Evolutionary conservation across 192 early-diverging fungal genomes (phyloP).

Genomic region (Coemansia erecta): DNA sequence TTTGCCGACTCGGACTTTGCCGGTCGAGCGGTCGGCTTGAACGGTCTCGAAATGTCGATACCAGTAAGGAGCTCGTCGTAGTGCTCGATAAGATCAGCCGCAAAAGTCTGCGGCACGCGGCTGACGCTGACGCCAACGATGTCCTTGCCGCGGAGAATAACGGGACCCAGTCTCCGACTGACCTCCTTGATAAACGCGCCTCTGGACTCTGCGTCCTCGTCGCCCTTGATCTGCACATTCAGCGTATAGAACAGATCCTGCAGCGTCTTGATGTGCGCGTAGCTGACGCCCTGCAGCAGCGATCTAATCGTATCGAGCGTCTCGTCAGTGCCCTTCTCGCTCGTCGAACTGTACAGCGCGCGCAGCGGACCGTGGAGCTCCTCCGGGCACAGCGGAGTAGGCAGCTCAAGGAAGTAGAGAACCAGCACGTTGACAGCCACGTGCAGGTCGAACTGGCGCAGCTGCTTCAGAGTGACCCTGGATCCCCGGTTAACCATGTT

Average conservation of each 20-base stretch:
- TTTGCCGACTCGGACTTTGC: constrained; percentile 11
- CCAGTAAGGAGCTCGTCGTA: constrained; percentile 37
- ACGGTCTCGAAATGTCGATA: constrained; percentile 23
- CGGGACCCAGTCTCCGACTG: constrained; percentile 41
- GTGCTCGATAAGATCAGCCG: constrained; percentile 39
- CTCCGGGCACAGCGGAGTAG: constrained; percentile 63
- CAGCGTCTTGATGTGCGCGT: constrained; percentile 40
- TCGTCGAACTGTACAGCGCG: constrained; percentile 56
- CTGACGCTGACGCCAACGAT: constrained; percentile 35
- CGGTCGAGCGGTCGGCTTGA: constrained; percentile 29
- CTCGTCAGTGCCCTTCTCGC: constrained; percentile 34
- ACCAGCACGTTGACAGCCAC: constrained; percentile 61
- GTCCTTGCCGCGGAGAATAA: constrained; percentile 47
- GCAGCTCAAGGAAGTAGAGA: constrained; percentile 71
- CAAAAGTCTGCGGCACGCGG: constrained; percentile 41
- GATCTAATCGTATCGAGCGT: constrained; percentile 16
- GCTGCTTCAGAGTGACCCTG: constrained; percentile 54
- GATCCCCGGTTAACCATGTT: constrained; percentile 62
- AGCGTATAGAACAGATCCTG: constrained; percentile 38
- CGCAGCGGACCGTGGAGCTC: constrained; percentile 69
- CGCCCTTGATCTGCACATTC: constrained; percentile 21
- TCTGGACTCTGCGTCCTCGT: constrained; percentile 10
- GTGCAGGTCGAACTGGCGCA: constrained; percentile 58
- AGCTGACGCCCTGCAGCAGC: constrained; percentile 36
- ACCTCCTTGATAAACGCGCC: constrained; percentile 32